phyloP scores from a whole-genome alignment of 2,329 filamentous ascomycete species.

The Epichloe gansuensis region DNA sequence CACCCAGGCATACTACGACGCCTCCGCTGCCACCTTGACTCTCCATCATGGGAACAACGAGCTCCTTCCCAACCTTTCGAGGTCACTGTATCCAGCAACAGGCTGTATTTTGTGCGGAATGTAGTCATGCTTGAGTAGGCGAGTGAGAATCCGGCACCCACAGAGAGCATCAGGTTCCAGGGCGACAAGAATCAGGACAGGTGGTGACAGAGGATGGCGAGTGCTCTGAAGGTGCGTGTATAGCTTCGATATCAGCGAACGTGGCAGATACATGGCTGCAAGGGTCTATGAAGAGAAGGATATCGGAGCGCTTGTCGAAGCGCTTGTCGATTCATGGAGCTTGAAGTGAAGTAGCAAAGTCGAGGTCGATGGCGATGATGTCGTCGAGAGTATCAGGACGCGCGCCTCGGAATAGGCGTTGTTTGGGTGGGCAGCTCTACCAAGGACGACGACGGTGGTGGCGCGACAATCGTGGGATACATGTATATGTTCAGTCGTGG shows the following conservation, averaged over 20 bases:
- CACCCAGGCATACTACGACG: conserved; percentile 81
- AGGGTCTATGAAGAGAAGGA: conserved; percentile 18
- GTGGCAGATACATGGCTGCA: conserved; percentile 79
- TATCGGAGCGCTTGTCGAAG: conserved; percentile 1
- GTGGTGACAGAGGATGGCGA: conserved; percentile 80
- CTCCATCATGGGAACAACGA: conserved; percentile 78
- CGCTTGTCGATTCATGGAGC: conserved; percentile 15
- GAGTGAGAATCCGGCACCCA: conserved; percentile 85
- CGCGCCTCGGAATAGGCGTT: background rate
- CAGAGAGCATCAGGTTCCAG: conserved; percentile 93
- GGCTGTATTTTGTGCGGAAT: conserved; percentile 97
- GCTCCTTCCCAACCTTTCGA: conserved; percentile 67
- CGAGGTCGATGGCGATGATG: conserved; percentile 4
- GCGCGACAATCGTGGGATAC: background rate
- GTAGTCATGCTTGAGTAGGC: conserved; percentile 92
- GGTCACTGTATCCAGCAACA: conserved; percentile 81
- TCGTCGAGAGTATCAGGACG: conserved; percentile 1
- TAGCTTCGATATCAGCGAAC: conserved; percentile 75
- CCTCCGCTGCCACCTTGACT: conserved; percentile 75
- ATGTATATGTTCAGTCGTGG: background rate
- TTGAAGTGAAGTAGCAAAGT: conserved; percentile 6
- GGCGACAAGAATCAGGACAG: conserved; percentile 81
- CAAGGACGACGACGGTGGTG: background rate
- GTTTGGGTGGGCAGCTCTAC: background rate
- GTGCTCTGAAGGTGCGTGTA: conserved; percentile 81